A percentile compares a stretch with the other conserved stretches of the same genome.
phyloP scores from a whole-genome alignment of 2,329 filamentous ascomycete genomes.

The Paraphoma chrysanthemicola region DNA sequence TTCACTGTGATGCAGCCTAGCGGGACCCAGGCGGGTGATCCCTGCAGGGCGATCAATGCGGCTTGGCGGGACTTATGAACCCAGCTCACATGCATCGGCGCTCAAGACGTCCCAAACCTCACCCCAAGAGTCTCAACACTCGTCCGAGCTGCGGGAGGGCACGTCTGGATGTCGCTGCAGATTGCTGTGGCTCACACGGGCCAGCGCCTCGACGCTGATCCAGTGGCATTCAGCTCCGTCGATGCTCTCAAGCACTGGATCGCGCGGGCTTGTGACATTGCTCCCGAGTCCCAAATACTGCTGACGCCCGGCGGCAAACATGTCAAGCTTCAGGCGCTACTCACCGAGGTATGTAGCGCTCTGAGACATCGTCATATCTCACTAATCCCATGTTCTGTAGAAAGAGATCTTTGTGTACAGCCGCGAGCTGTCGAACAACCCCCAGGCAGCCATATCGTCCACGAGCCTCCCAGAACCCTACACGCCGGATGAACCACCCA shows the following conservation, averaged over 20 bases:
- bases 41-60: conserved; percentile 25
- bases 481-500: conserved; percentile 71
- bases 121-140: conserved; percentile 25
- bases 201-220: conserved; percentile 81
- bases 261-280: conserved; percentile 74
- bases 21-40: conserved; percentile 18
- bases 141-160: conserved; percentile 28
- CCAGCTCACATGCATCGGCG: conserved; percentile 27
- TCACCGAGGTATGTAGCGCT: conserved; percentile 70
- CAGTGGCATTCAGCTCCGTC: conserved; percentile 75
- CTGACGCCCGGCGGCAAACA: conserved; percentile 86
- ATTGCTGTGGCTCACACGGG: conserved; percentile 94
- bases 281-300: conserved; percentile 80
- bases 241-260: conserved; percentile 88
- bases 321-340: conserved; percentile 79
- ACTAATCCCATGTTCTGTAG: conserved; percentile 52
- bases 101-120: conserved; percentile 11
- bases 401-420: conserved; percentile 94
- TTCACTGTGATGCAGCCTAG: conserved; percentile 28
- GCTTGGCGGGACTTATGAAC: conserved; percentile 32
- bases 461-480: conserved; percentile 64
- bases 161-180: conserved; percentile 78
- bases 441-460: conserved; percentile 58
- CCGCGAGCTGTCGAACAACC: conserved; percentile 60
- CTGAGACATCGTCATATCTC: background rate